Base-by-base conservation (phyloP, 2,329 filamentous ascomycete genomes). In the Septoria linicola region DNA sequence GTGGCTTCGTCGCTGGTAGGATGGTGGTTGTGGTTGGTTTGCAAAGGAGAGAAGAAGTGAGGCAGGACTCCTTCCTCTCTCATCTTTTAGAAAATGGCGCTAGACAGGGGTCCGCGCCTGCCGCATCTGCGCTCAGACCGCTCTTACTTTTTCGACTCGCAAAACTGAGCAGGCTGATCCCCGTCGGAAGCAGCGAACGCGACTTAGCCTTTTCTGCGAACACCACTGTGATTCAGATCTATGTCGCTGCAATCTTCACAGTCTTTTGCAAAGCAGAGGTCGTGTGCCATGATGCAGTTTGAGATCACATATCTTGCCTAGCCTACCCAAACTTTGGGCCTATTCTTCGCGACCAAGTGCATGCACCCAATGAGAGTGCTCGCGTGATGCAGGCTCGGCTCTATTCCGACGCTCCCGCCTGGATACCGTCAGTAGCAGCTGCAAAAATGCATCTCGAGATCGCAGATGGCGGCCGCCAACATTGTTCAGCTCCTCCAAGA, bases 1-100 rank as follows among this genome's bases (percentile, higher is more conserved):
- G 51, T 40, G 53, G 59, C 59, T 59, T 61, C 59, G 53, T 59
- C 49, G 59, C 59, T 53, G 40, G 49, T 41, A 27, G 42, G 23
- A 25, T 30, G 35, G 44, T 31, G 35, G 35, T 19, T 42, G 42
- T 45, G 42, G 34, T 39, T 32, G 27, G 41, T 14, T 32, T 49
- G 49, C 31, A 42, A 23, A 21, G 54, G 41, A 41, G 31, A 23
- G 25, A 47, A 21, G 27, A 44, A 13, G 14, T 14, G 27, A 41
- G 31, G 36, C 30, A 44, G 43, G 32, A n/a, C 4, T 35, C 30
- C 30, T 45, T 32, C 31, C 23, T 45, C 16, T 27, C 41, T 30
- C 13, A 14, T 43, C 27, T 43, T 43, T 43, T 32, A n/a, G n/a
- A n/a, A n/a, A n/a, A n/a, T n/a, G n/a, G 39, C 37, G 50, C 50